Conservation (phyloP, 2,329 filamentous ascomycete species). For the Rutstroemia sp. region DNA sequence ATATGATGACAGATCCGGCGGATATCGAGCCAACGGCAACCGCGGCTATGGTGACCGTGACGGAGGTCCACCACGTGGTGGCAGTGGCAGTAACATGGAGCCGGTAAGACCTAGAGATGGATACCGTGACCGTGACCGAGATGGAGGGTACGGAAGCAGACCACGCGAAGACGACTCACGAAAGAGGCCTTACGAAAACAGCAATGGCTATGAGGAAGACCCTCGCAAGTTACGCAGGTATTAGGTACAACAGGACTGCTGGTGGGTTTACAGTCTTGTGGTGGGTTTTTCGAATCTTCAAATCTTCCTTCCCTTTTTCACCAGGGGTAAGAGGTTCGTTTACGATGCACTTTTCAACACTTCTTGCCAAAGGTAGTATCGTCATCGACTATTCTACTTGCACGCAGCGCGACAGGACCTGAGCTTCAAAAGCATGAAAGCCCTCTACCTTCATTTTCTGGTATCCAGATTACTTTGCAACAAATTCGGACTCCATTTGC, state of each 20-base stretch:
- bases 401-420: constrained; percentile 9
- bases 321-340: constrained; percentile 32
- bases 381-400: constrained; percentile 17
- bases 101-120: constrained; percentile 64
- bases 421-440: constrained; percentile 1
- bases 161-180: constrained; percentile 46
- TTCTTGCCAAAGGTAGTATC: constrained; percentile 28
- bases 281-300: not conserved
- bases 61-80: constrained; percentile 22
- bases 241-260: constrained; percentile 36
- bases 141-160: constrained; percentile 44
- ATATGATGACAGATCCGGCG: constrained; percentile 50
- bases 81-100: constrained; percentile 70
- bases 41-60: constrained; percentile 36
- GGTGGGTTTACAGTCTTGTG: constrained; percentile 4
- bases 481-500: not conserved
- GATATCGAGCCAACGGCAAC: constrained; percentile 35
- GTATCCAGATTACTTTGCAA: not conserved
- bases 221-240: constrained; percentile 57
- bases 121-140: constrained; percentile 41
- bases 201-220: constrained; percentile 78
- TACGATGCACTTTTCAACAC: constrained; percentile 16
- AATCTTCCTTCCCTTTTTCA: constrained; percentile 26
- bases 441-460: constrained; percentile 1
- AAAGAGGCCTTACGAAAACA: constrained; percentile 43